Percentiles rank a stretch among this genome's conserved stretches.
phyloP scores from a whole-genome alignment of 129 eudicot genomes.

The Chrysanthemum makinoi region DNA sequence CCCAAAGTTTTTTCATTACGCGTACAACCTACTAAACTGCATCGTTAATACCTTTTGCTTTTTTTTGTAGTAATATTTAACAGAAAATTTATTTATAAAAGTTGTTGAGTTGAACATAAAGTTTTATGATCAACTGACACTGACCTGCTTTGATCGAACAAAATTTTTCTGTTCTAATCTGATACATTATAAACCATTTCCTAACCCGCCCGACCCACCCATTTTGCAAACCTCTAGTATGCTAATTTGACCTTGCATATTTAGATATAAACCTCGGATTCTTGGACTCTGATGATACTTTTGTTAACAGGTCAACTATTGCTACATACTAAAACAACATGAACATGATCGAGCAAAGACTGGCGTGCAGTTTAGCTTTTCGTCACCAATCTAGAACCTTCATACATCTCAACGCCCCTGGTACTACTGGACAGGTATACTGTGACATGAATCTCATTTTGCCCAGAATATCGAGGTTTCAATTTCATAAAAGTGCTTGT shows the following conservation, averaged over 20 bases:
- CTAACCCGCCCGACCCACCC: too few species aligned
- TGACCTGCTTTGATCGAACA: too few species aligned
- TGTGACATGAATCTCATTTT: not conserved
- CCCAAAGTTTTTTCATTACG: too few species aligned
- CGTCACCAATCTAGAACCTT: slow-evolving; percentile 50
- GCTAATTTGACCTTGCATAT: slow-evolving; percentile 3
- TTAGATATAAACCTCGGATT: not conserved
- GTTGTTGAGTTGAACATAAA: too few species aligned
- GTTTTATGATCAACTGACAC: too few species aligned
- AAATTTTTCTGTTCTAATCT: too few species aligned
- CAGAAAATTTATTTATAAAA: too few species aligned
- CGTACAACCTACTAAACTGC: too few species aligned
- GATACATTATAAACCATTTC: too few species aligned
- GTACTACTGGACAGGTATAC: slow-evolving; percentile 16
- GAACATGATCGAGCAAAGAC: slow-evolving; percentile 77
- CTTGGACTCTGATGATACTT: slow-evolving; percentile 8
- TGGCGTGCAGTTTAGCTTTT: slow-evolving; percentile 85
- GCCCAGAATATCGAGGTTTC: not conserved
- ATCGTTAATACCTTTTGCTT: too few species aligned
- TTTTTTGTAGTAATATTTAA: too few species aligned
- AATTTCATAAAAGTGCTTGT: slow-evolving; percentile 9
- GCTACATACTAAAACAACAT: slow-evolving; percentile 63
- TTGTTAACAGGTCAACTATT: slow-evolving; percentile 66
- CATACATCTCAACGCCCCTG: slow-evolving; percentile 2
- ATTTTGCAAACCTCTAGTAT: too few species aligned